Evolutionary conservation across 768 basidiomycete genomes (phyloP).

Genomic region (Lanmaoa rubissima): DNA sequence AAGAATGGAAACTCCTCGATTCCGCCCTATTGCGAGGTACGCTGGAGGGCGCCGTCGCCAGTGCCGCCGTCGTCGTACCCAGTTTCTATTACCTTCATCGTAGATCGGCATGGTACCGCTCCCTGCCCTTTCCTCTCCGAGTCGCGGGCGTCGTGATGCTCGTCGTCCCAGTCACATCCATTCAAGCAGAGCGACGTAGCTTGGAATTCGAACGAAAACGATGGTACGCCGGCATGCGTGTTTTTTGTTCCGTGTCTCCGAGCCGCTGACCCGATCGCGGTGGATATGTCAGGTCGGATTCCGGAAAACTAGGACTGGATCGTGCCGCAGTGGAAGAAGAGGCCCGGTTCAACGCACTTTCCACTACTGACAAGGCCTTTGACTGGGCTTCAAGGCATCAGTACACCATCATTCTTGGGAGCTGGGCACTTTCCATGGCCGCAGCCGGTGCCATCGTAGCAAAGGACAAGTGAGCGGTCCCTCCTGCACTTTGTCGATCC

Average conservation of each 20-base stretch:
- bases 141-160: constrained; percentile 65
- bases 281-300: constrained; percentile 32
- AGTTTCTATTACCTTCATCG: constrained; percentile 52
- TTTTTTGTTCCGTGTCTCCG: neutral
- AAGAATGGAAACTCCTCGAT: constrained; percentile 57
- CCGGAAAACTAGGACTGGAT: constrained; percentile 54
- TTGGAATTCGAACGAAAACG: constrained; percentile 60
- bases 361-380: constrained; percentile 47
- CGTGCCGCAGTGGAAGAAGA: constrained; percentile 35
- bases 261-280: neutral
- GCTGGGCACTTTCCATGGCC: constrained; percentile 70
- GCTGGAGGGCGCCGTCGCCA: constrained; percentile 49
- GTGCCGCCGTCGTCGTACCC: constrained; percentile 49
- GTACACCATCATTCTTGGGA: constrained; percentile 69
- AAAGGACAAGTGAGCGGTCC: constrained; percentile 51
- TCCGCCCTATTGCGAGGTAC: constrained; percentile 60
- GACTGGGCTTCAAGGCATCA: constrained; percentile 70
- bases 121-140: constrained; percentile 67
- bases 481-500: no score
- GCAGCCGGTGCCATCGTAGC: constrained; percentile 66
- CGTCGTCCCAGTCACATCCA: constrained; percentile 63
- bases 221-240: constrained; percentile 43
- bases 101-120: constrained; percentile 56
- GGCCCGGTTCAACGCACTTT: constrained; percentile 49
- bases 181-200: constrained; percentile 71